Percentiles rank a stretch among this genome's conserved stretches.
phyloP scores from a whole-genome alignment of 768 basidiomycete genomes.

The Mycena albidolilacea region DNA sequence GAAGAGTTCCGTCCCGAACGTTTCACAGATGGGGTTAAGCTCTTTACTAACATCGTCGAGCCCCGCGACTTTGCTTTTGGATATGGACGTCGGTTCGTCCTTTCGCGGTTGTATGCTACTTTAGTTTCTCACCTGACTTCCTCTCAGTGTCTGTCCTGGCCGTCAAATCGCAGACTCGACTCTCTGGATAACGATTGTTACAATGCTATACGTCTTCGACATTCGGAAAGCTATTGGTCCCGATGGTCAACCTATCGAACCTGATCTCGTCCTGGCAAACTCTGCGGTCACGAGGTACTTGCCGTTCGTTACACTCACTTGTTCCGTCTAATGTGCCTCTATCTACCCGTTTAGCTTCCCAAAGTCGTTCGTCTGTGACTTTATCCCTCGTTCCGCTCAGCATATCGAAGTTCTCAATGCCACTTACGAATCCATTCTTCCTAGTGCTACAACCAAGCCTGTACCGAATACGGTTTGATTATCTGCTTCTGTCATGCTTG shows the following conservation, averaged over 20 bases:
- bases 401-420: constrained; percentile 13
- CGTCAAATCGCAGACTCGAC: constrained; percentile 15
- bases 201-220: constrained; percentile 16
- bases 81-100: constrained; percentile 16
- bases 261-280: constrained; percentile 17
- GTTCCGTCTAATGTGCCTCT: constrained; percentile 12
- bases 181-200: constrained; percentile 15
- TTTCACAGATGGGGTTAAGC: not conserved
- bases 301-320: constrained; percentile 7
- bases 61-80: constrained; percentile 15
- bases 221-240: constrained; percentile 17
- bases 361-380: constrained; percentile 14
- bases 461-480: constrained; percentile 10
- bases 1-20: too few species aligned
- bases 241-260: constrained; percentile 15
- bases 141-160: constrained; percentile 12
- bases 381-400: constrained; percentile 17
- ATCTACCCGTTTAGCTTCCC: constrained; percentile 18
- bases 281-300: constrained; percentile 12
- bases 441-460: constrained; percentile 16
- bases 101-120: constrained; percentile 12
- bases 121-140: not conserved
- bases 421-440: constrained; percentile 12
- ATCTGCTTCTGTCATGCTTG: constrained; percentile 10
- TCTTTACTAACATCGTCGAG: constrained; percentile 17